phyloP scores from a whole-genome alignment of 2,329 filamentous ascomycete genomes.

The Ciborinia camelliae region DNA sequence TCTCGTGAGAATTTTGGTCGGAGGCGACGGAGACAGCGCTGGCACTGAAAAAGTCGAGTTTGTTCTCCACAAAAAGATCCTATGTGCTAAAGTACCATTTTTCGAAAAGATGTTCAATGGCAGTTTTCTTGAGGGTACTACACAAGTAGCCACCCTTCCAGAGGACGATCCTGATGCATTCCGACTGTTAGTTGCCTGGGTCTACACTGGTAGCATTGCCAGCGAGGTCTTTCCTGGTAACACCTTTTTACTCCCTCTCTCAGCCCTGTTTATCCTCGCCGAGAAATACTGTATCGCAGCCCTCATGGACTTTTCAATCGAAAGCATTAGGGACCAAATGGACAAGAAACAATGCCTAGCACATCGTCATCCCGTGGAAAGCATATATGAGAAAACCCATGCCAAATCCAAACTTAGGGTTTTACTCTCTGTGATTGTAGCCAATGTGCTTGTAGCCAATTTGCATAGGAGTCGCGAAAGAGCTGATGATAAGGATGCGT shows the following conservation, averaged over 20 bases:
- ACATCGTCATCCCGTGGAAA: not conserved
- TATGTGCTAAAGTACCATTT: constrained; percentile 20
- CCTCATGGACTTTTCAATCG: not conserved
- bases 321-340: not conserved
- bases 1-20: constrained; percentile 24
- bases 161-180: constrained; percentile 13
- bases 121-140: constrained; percentile 12
- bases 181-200: constrained; percentile 6
- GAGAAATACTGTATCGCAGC: not conserved
- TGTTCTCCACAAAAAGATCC: constrained; percentile 19
- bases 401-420: not conserved
- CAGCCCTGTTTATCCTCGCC: not conserved
- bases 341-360: fast-evolving
- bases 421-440: too few relatives aligned
- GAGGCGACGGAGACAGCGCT: constrained; percentile 1
- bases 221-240: too few relatives aligned
- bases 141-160: constrained; percentile 7
- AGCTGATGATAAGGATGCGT: not conserved
- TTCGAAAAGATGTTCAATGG: constrained; percentile 23
- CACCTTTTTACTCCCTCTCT: fast-evolving
- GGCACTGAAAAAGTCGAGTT: constrained; percentile 8
- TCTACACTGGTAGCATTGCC: not conserved
- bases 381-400: not conserved
- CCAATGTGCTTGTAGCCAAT: too few relatives aligned
- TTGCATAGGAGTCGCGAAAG: not conserved